phyloP scores from a whole-genome alignment of 1,284 basidiomycete species.

The Meripilus lineatus region DNA sequence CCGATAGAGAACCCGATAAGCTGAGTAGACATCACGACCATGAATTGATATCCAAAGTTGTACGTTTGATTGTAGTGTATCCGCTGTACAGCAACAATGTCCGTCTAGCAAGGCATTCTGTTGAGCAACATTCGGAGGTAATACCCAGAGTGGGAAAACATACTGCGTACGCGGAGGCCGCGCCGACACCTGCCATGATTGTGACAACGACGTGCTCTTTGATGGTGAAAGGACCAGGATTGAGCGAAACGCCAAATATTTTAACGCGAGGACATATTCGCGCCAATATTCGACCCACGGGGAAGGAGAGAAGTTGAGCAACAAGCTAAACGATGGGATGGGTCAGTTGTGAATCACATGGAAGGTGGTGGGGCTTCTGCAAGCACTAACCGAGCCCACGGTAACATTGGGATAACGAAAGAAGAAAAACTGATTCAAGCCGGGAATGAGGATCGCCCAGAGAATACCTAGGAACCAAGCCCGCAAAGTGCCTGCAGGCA shows the following conservation, averaged over 20 bases:
- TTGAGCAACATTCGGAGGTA: too few species aligned
- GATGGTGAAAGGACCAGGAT: slow-evolving; percentile 55
- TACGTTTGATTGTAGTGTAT: slow-evolving; percentile 65
- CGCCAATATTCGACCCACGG: slow-evolving; percentile 55
- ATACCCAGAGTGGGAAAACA: too few species aligned
- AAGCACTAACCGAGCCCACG: slow-evolving; percentile 19
- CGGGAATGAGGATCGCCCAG: slow-evolving; percentile 44
- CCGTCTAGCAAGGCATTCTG: slow-evolving; percentile 40
- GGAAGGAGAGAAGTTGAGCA: slow-evolving; percentile 57
- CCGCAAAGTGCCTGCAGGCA: slow-evolving; percentile 49
- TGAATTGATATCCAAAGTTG: slow-evolving; percentile 68
- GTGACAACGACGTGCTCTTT: slow-evolving; percentile 56
- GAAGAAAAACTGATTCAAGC: slow-evolving; percentile 52
- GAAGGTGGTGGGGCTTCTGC: not conserved
- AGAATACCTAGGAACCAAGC: slow-evolving; percentile 44
- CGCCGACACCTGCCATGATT: slow-evolving; percentile 56
- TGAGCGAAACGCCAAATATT: slow-evolving; percentile 56
- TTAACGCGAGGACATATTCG: slow-evolving; percentile 45
- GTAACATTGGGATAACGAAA: slow-evolving; percentile 57
- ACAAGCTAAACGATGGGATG: slow-evolving; percentile 49
- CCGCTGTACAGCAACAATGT: slow-evolving; percentile 74
- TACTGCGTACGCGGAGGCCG: slow-evolving; percentile 35
- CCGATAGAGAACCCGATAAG: slow-evolving; percentile 81
- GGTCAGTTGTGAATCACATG: not conserved
- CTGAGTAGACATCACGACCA: slow-evolving; percentile 75